Evolutionary conservation across 2,329 filamentous ascomycete species (phyloP).

Genomic region (Cladosporium colombiae): DNA sequence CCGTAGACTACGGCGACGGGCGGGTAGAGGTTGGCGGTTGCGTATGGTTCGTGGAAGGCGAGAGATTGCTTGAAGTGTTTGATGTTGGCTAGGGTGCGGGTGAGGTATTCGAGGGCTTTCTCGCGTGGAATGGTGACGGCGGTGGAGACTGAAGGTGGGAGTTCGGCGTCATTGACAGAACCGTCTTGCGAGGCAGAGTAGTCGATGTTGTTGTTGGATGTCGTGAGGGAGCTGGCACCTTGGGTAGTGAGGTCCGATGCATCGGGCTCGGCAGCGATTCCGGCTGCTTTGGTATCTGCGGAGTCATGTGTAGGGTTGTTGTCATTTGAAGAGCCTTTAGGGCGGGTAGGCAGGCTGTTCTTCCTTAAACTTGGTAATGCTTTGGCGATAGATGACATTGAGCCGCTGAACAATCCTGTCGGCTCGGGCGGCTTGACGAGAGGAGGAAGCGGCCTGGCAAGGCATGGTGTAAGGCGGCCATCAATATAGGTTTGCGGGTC

Average conservation of each 20-base stretch:
- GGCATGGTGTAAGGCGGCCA: conserved; percentile 75
- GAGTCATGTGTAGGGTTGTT: neutral
- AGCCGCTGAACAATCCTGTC: conserved; percentile 45
- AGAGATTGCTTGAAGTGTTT: conserved; percentile 77
- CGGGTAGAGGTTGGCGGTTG: conserved; percentile 72
- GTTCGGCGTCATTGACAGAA: conserved; percentile 5
- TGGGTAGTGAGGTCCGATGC: conserved; percentile 33
- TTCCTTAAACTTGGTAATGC: conserved; percentile 42
- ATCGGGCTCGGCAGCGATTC: conserved; percentile 32
- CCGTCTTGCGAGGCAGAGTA: conserved; percentile 31
- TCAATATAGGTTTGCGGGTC: conserved; percentile 76
- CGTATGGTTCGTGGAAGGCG: conserved; percentile 60
- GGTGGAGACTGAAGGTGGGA: conserved; percentile 35
- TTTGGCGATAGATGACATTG: conserved; percentile 51
- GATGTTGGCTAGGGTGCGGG: conserved; percentile 69
- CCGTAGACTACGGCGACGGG: conserved; percentile 82
- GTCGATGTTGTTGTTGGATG: conserved; percentile 44
- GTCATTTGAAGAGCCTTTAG: conserved; percentile 23
- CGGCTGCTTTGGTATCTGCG: conserved; percentile 26
- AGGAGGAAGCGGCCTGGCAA: conserved; percentile 66
- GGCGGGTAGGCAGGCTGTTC: conserved; percentile 25
- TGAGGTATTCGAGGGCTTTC: conserved; percentile 66
- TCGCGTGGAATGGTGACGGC: conserved; percentile 57
- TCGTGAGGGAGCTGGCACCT: conserved; percentile 38
- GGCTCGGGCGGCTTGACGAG: conserved; percentile 38